Conservation (phyloP, 1,139 yeast species). For the Kurtzmaniella quercitrusa region DNA sequence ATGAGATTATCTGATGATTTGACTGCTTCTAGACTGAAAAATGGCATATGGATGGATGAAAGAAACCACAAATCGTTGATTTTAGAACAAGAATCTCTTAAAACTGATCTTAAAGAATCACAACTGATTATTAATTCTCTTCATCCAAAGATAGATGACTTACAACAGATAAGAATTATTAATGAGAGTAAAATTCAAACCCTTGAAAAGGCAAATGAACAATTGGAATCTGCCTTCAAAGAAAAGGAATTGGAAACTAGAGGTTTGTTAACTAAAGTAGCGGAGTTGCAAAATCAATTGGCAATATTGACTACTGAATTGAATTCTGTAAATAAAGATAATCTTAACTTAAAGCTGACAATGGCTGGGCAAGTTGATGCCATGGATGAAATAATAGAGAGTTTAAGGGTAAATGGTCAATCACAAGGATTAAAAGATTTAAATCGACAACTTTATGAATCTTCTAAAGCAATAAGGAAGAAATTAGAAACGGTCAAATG, state of each 20-base stretch:
- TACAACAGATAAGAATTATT: conserved; percentile 6
- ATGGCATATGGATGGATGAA: conserved; percentile 61
- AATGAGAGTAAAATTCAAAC: conserved; percentile 2
- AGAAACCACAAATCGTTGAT: conserved; percentile 50
- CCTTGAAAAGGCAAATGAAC: neutral
- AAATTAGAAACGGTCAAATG: neutral
- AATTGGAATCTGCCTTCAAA: neutral
- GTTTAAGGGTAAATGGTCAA: neutral
- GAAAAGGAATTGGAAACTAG: neutral
- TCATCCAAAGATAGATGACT: conserved; percentile 10
- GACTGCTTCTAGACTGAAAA: conserved; percentile 55
- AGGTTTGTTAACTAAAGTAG: neutral
- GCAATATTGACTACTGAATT: neutral
- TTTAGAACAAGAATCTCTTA: conserved; percentile 25
- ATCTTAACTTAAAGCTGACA: neutral
- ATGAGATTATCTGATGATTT: conserved; percentile 54
- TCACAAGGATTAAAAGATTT: neutral
- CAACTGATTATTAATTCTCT: conserved; percentile 12
- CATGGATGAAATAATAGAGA: neutral
- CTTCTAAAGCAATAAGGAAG: neutral
- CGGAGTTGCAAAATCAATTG: neutral
- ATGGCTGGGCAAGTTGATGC: neutral
- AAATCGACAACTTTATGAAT: neutral
- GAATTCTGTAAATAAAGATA: neutral
- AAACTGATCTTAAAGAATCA: conserved; percentile 21